These are phyloP conservation scores for Croton laevigatus DNA, from an alignment of 441 rosid species.

Conservation along the genomic window DNA sequence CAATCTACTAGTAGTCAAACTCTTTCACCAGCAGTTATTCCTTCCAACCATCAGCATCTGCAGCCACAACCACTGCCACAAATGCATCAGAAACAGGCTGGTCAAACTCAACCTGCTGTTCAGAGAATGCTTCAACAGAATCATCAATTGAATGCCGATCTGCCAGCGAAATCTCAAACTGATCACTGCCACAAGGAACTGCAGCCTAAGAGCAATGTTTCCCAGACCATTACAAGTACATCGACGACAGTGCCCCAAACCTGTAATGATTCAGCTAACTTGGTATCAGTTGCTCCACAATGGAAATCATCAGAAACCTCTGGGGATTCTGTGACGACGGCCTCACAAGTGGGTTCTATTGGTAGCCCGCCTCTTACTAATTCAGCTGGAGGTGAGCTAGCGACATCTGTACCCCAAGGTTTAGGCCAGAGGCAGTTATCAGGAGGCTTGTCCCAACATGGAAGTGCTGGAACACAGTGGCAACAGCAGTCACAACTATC, in stretches of 20 bases:
- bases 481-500: constrained; percentile 48
- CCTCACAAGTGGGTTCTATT: constrained; percentile 43
- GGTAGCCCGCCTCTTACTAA: constrained; percentile 41
- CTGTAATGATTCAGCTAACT: constrained; percentile 45
- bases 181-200: constrained; percentile 50
- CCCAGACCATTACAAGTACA: constrained; percentile 38
- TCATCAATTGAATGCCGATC: constrained; percentile 48
- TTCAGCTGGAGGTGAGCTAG: constrained; percentile 50
- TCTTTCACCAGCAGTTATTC: constrained; percentile 42
- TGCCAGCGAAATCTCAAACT: constrained; percentile 52
- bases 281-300: constrained; percentile 32
- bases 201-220: constrained; percentile 39
- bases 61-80: constrained; percentile 43
- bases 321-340: constrained; percentile 38
- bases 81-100: constrained; percentile 64
- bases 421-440: constrained; percentile 58
- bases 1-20: constrained; percentile 45
- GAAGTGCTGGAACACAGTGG: constrained; percentile 45
- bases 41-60: constrained; percentile 68
- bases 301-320: constrained; percentile 59
- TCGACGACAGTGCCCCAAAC: constrained; percentile 41
- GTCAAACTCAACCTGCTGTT: constrained; percentile 47
- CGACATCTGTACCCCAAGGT: constrained; percentile 49
- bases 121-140: constrained; percentile 69
- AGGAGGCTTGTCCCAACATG: constrained; percentile 51